Evolutionary conservation across 345 rosid species (phyloP), one percentile per base, ranked within the genome.

Genomic region (Gossypium stocksii): DNA sequence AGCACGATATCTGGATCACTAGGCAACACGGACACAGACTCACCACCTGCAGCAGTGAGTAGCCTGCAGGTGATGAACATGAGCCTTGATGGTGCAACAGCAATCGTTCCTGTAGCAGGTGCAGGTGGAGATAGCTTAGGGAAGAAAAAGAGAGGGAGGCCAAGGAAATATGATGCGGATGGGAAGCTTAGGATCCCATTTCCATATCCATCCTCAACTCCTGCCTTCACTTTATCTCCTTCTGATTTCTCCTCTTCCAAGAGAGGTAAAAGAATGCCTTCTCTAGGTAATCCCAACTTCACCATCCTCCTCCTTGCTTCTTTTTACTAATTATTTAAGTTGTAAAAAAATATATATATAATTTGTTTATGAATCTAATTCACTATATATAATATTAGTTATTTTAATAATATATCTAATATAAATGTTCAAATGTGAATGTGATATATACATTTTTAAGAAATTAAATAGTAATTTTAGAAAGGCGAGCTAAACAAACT

Each of bases 241-340:
- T 67, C 75, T 9, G 82, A 72, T 29, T 77, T 77, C 43, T 70
- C 80, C 63, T 70, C 80, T 64, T 59, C 86, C 1, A 88, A 84
- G 71, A 81, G 81, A 58, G 86, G 88, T 63, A 81, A 90, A 62
- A 91, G 93, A 19, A 61, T 86, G 76, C 80, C 93, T 80, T 86
- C 90, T 70, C 34, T 86, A 74, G 93, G 97, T 89, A 75, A 34
- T 34, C 41, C 41, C 41, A 5, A 34, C 41, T 34, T 34, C 41
- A 34, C 41, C 41, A 34, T 34, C 41, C 41, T 34, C 41, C 7
- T 5, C 41, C 41, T 34, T 34, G 41, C 41, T 34, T 34, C 41
- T 34, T 34, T 34, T 34, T 34, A 34, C 41, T 34, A 34, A 34
- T 6, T 34, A 34, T 34, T 34, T 34, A 34, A 34, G 5, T 34